phyloP scores from a whole-genome alignment of 2,329 filamentous ascomycete species.

The Calonectria henricotiae region DNA sequence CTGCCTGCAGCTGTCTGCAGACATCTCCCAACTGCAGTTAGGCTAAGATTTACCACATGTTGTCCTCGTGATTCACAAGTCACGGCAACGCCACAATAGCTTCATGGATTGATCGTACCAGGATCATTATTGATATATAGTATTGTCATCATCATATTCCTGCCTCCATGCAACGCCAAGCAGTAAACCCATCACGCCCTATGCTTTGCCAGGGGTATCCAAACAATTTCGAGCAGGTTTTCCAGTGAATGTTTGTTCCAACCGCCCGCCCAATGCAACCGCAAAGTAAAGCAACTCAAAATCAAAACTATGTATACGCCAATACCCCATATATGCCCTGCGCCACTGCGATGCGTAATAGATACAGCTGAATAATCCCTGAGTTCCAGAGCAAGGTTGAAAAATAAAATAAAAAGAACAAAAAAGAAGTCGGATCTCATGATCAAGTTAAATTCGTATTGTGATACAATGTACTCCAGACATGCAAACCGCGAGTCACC shows the following conservation, averaged over 20 bases:
- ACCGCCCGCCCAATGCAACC: constrained; percentile 48
- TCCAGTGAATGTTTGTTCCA: constrained; percentile 48
- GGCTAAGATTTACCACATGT: background rate
- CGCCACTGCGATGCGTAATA: constrained; percentile 42
- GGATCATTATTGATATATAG: constrained; percentile 51
- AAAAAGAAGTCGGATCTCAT: constrained; percentile 16
- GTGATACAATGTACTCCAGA: constrained; percentile 25
- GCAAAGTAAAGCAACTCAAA: constrained; percentile 30
- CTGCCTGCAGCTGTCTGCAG: background rate
- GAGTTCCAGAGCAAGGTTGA: background rate
- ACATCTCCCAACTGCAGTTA: background rate
- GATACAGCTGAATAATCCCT: constrained; percentile 42
- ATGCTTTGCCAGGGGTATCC: constrained; percentile 57
- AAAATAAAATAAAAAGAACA: background rate
- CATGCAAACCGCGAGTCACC: constrained; percentile 34
- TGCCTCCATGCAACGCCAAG: constrained; percentile 52
- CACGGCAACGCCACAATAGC: constrained; percentile 20
- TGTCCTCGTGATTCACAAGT: constrained; percentile 4
- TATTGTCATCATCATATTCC: constrained; percentile 48
- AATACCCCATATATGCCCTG: constrained; percentile 31
- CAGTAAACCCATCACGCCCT: constrained; percentile 47
- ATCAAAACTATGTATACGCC: constrained; percentile 47
- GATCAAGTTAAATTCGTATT: constrained; percentile 35
- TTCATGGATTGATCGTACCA: constrained; percentile 28
- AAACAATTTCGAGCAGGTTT: constrained; percentile 50